Conservation (phyloP, 2,329 filamentous ascomycete species). For the Nothopassalora personata region DNA sequence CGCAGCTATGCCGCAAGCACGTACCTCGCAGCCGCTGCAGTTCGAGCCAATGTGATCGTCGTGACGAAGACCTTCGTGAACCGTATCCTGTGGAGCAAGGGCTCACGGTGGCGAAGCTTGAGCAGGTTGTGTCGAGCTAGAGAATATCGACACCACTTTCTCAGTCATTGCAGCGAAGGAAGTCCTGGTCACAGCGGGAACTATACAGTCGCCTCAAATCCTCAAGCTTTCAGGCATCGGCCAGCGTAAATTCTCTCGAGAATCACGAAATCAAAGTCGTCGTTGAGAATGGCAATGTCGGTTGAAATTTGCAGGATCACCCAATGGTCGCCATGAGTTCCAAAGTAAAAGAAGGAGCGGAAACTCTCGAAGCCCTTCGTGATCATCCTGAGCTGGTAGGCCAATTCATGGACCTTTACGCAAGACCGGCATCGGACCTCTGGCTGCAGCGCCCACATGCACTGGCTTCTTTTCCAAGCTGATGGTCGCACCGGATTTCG, state of each 20-base stretch:
- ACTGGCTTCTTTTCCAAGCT: not conserved
- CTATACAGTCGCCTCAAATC: slow-evolving; percentile 49
- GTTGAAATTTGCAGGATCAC: slow-evolving; percentile 49
- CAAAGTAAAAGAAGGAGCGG: not conserved
- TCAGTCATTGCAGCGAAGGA: slow-evolving; percentile 36
- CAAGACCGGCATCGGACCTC: not conserved
- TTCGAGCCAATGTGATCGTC: slow-evolving; percentile 26
- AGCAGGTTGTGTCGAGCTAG: slow-evolving; percentile 38
- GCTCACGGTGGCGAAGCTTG: slow-evolving; percentile 13
- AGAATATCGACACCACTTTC: slow-evolving; percentile 32
- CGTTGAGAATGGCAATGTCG: slow-evolving; percentile 40
- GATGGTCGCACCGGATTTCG: not conserved
- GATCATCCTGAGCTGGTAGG: not conserved
- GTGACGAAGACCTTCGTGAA: slow-evolving; percentile 26
- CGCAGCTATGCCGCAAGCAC: slow-evolving; percentile 28
- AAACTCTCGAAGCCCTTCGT: not conserved
- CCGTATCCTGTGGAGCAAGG: slow-evolving; percentile 19
- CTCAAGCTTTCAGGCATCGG: slow-evolving; percentile 52
- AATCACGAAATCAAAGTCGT: slow-evolving; percentile 35
- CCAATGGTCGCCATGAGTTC: slow-evolving; percentile 10
- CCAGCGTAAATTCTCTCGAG: slow-evolving; percentile 36
- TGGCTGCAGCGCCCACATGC: not conserved
- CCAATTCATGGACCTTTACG: slow-evolving; percentile 1
- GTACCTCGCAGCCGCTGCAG: slow-evolving; percentile 26
- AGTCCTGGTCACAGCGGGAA: slow-evolving; percentile 39